Percentiles rank a stretch among this genome's conserved stretches.
Evolutionary conservation across 2,329 filamentous ascomycete genomes (phyloP).

Genomic region (Neonectria coccinea): DNA sequence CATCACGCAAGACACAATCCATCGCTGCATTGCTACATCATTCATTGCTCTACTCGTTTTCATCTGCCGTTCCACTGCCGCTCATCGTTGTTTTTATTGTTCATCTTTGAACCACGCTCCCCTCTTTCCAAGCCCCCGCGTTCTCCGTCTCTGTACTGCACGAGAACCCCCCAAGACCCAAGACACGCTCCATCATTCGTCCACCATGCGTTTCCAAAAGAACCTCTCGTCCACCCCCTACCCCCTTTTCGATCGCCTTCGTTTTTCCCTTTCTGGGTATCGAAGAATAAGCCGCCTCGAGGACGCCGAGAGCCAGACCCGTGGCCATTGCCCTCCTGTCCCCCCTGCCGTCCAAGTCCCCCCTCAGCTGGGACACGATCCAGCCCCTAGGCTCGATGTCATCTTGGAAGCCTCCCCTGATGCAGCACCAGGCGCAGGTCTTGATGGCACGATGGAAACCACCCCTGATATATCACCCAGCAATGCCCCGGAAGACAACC

Average conservation of each 20-base stretch:
- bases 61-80: background rate
- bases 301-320: background rate
- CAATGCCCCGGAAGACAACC: background rate
- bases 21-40: constrained; percentile 6
- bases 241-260: background rate
- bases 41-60: constrained; percentile 11
- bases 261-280: background rate
- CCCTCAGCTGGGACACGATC: background rate
- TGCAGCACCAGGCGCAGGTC: background rate
- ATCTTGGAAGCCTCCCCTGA: background rate
- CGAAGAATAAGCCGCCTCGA: background rate
- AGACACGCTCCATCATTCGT: background rate
- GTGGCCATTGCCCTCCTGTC: background rate
- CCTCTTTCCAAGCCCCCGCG: background rate
- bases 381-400: background rate
- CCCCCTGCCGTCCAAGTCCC: background rate
- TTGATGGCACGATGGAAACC: background rate
- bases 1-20: constrained; percentile 1
- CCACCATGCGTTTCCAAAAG: background rate
- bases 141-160: background rate
- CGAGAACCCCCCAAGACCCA: background rate
- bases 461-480: background rate
- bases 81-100: background rate
- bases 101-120: background rate
- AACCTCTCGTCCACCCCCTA: background rate